These are phyloP conservation scores for Bruguiera hainesii DNA, from an alignment of 441 rosid genomes.

Conservation along the genomic window DNA sequence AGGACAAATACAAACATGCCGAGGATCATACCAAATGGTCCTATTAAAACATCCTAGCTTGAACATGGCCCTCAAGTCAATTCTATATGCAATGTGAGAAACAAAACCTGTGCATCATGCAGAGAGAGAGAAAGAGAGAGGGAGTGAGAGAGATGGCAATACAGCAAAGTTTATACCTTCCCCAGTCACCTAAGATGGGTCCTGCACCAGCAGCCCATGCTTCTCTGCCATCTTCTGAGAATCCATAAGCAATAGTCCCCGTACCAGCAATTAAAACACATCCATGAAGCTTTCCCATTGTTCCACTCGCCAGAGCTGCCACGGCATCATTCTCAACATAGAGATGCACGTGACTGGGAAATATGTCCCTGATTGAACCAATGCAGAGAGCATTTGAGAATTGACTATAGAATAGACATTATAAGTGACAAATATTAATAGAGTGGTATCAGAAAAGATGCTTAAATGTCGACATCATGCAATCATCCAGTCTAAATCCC, in stretches of 20 bases:
- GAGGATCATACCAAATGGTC: background rate
- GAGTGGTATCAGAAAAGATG: no score
- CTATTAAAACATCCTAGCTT: background rate
- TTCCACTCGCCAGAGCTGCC: conserved; percentile 95
- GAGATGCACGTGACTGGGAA: conserved; percentile 67
- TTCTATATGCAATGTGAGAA: background rate
- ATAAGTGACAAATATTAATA: background rate
- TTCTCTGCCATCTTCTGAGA: conserved; percentile 81
- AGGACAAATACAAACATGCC: background rate
- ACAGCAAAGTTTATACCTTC: conserved; percentile 48
- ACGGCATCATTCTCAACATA: conserved; percentile 94
- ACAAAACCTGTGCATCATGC: background rate
- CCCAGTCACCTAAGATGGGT: conserved; percentile 95
- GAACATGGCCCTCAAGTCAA: background rate
- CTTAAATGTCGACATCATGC: no score
- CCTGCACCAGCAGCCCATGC: conserved; percentile 98
- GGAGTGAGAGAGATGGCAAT: background rate
- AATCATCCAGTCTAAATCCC: no score
- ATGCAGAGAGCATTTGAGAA: background rate
- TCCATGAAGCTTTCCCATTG: conserved; percentile 96
- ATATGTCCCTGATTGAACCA: conserved; percentile 58
- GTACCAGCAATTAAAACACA: conserved; percentile 98
- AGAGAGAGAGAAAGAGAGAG: background rate
- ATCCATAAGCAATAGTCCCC: conserved; percentile 92
- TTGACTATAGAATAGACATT: background rate